Evolutionary conservation across 345 rosid genomes (phyloP), one percentile per base, ranked within the genome.

Genomic region (Excoecaria agallocha): DNA sequence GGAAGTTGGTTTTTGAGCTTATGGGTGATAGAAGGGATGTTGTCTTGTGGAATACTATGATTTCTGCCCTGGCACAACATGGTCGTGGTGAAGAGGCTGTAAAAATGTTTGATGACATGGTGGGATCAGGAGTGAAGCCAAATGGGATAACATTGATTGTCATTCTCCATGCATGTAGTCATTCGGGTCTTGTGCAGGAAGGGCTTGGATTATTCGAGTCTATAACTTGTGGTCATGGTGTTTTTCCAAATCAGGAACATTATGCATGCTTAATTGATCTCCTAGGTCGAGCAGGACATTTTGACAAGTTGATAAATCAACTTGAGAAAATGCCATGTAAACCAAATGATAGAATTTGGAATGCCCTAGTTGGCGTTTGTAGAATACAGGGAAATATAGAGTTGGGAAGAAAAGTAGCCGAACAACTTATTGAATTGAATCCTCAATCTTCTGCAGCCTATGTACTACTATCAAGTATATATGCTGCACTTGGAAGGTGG

Each of bases 1-100:
- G n/a, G n/a, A n/a, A n/a, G 83, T 79, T 22, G 78, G 86, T 89
- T 77, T 93, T 93, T 80, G 38, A 73, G 71, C 78, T 75, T 24
- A 66, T 61, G 22, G 75, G 69, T 54, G 71, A 84, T 69, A 90
- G 85, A 82, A 84, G 71, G 64, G 90, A 87, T 71, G 78, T 81
- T n/a, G 84, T 90, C 61, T 66, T 90, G 77, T 93, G 97, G 93
- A 90, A 93, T 57, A 91, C 97, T 24, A 90, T 93, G 91, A 84
- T 91, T 13, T 93, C 95, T 75, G 90, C 92, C 13, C 79, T 89
- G 75, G 89, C 88, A 17, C 93, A 90, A 45, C 97, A 93, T 75
- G 94, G 95, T 46, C 84, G 66, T 62, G 93, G 92, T 46, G 83
- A 83, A 77, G 82, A 83, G 75, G 97, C 91, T 11, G 50, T 88